A percentile compares a stretch with the other conserved stretches of the same genome.
Evolutionary conservation across 805 yeast species (phyloP).

Genomic region (Yamadazyma phyllophila): DNA sequence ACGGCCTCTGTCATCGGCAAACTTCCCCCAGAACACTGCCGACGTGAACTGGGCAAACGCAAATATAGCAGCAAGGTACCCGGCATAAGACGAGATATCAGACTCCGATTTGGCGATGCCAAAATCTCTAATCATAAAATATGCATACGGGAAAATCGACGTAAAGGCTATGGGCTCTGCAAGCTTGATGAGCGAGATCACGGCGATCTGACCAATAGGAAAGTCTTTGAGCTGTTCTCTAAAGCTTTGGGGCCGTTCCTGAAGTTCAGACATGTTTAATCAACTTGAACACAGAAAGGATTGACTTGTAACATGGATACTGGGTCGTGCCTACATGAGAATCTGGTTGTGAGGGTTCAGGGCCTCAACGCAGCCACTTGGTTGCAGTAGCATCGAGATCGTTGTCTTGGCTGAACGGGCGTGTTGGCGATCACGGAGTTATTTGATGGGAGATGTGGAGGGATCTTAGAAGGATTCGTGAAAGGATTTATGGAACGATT

Average conservation of each 20-base stretch:
- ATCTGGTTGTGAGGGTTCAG: too few relatives aligned
- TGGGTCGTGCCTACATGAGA: not conserved
- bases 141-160: conserved; percentile 61
- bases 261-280: not conserved
- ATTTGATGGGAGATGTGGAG: too few relatives aligned
- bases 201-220: conserved; percentile 49
- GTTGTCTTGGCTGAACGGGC: too few relatives aligned
- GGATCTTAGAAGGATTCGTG: too few relatives aligned
- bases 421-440: too few relatives aligned
- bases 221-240: conserved; percentile 53
- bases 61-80: conserved; percentile 58
- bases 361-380: too few relatives aligned
- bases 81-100: conserved; percentile 58
- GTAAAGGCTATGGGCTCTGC: conserved; percentile 66
- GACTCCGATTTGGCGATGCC: conserved; percentile 47
- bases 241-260: too few relatives aligned
- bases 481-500: too few relatives aligned
- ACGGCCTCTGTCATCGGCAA: conserved; percentile 55
- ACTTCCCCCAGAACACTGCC: conserved; percentile 58
- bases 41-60: conserved; percentile 58
- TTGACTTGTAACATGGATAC: not conserved
- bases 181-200: conserved; percentile 44
- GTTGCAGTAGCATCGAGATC: too few relatives aligned
- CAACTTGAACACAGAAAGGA: not conserved
- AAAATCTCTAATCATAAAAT: conserved; percentile 60